Conservation (phyloP, 2,329 filamentous ascomycete genomes). For the Ophiostoma triangulosporum region DNA sequence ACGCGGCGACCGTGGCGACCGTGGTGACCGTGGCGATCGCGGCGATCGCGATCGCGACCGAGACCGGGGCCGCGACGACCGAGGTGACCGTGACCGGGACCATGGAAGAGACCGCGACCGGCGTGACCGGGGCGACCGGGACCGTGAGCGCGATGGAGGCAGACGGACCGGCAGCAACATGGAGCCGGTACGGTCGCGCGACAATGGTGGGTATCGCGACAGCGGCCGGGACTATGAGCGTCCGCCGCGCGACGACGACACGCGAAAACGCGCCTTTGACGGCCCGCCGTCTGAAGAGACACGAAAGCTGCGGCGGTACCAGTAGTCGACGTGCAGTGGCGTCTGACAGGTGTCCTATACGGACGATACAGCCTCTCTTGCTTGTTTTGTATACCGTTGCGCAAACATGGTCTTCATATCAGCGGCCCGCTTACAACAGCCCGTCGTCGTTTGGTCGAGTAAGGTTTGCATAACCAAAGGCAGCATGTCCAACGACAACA, state of each 20-base stretch:
- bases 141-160: conserved; percentile 25
- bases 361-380: too few relatives aligned
- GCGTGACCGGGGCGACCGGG: neutral
- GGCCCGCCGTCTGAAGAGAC: conserved; percentile 71
- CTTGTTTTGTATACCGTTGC: too few relatives aligned
- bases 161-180: conserved; percentile 19
- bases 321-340: too few relatives aligned
- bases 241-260: conserved; percentile 40
- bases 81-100: conserved; percentile 1
- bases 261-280: conserved; percentile 59
- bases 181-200: conserved; percentile 17
- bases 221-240: conserved; percentile 35
- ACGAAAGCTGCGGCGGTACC: conserved; percentile 52
- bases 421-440: too few relatives aligned
- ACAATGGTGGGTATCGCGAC: conserved; percentile 6
- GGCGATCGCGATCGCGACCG: conserved; percentile 23
- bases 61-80: conserved; percentile 23
- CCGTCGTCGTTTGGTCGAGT: neutral
- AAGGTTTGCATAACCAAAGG: neutral
- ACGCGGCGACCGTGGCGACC: conserved; percentile 25
- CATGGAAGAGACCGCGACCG: conserved; percentile 16
- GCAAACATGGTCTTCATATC: too few relatives aligned
- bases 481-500: too few relatives aligned
- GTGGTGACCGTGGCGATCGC: conserved; percentile 24
- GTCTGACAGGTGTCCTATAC: too few relatives aligned